These are phyloP conservation scores for Pseudonectria buxi DNA, from an alignment of 2,329 filamentous ascomycete species.

Conservation along the genomic window DNA sequence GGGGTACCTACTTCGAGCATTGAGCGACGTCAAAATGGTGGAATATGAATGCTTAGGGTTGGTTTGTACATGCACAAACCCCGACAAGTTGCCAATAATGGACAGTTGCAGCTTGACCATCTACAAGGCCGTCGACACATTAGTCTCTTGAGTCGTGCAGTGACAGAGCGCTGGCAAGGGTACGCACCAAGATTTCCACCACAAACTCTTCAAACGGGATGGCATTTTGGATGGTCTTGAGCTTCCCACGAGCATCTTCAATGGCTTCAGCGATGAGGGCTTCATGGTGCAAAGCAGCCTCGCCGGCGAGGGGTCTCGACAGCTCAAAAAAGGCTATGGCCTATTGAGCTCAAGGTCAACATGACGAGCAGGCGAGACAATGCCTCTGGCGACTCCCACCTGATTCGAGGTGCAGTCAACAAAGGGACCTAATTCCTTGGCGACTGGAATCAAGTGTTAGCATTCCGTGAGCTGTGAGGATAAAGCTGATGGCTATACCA, in stretches of 20 bases:
- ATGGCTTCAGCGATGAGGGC: conserved; percentile 23
- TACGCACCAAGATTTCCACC: conserved; percentile 46
- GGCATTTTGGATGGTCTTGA: conserved; percentile 14
- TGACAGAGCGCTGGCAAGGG: accelerated
- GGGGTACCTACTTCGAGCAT: conserved; percentile 40
- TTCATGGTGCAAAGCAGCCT: conserved; percentile 21
- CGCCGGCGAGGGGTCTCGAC: conserved; percentile 11
- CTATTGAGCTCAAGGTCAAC: conserved; percentile 10
- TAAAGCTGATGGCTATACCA: conserved; percentile 14
- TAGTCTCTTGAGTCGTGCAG: conserved; percentile 2
- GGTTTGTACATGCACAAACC: conserved; percentile 52
- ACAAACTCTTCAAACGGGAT: conserved; percentile 39
- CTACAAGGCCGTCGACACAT: conserved; percentile 21
- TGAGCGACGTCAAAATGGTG: conserved; percentile 39
- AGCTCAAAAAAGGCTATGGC: conserved; percentile 30
- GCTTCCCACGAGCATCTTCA: conserved; percentile 12
- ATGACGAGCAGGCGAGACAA: too few relatives aligned
- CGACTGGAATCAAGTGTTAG: conserved; percentile 19
- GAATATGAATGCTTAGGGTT: conserved; percentile 51
- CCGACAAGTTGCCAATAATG: conserved; percentile 43
- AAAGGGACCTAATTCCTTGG: conserved; percentile 26
- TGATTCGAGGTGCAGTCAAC: conserved; percentile 33
- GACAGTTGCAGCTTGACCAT: conserved; percentile 48
- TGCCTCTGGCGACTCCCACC: conserved; percentile 7
- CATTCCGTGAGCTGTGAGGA: not conserved